These are phyloP conservation scores for Tricholoma matsutake DNA, from an alignment of 768 basidiomycete genomes.

Conservation along the genomic window DNA sequence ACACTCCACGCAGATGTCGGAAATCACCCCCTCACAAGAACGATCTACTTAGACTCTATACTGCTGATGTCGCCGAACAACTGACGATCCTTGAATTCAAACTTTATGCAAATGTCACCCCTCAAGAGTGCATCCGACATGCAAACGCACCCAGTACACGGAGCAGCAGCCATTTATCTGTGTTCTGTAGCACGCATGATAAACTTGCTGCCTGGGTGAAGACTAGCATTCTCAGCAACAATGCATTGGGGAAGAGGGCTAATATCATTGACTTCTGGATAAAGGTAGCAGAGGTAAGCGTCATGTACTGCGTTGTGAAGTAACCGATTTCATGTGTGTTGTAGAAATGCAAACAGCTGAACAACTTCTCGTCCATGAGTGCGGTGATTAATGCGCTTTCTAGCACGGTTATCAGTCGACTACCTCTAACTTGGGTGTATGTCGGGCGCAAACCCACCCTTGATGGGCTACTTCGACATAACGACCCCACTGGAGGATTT, in stretches of 20 bases:
- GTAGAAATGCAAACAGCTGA: slow-evolving; percentile 62
- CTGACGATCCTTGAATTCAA: slow-evolving; percentile 72
- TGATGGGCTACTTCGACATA: slow-evolving; percentile 50
- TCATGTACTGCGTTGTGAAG: neutral
- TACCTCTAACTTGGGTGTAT: slow-evolving; percentile 68
- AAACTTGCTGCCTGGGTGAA: slow-evolving; percentile 67
- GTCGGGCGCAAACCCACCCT: slow-evolving; percentile 48
- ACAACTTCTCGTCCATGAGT: slow-evolving; percentile 68
- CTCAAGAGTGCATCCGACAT: slow-evolving; percentile 74
- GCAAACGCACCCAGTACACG: slow-evolving; percentile 37
- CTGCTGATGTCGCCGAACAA: slow-evolving; percentile 74
- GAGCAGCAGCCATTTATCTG: slow-evolving; percentile 38
- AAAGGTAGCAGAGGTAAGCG: slow-evolving; percentile 69
- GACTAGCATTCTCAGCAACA: slow-evolving; percentile 51
- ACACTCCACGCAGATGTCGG: slow-evolving; percentile 33
- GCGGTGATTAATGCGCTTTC: slow-evolving; percentile 64
- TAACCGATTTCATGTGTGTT: slow-evolving; percentile 9
- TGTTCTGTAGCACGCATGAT: slow-evolving; percentile 61
- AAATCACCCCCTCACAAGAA: slow-evolving; percentile 51
- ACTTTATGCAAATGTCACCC: slow-evolving; percentile 65
- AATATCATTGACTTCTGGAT: slow-evolving; percentile 72
- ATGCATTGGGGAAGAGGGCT: slow-evolving; percentile 50
- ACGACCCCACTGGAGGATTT: slow-evolving; percentile 59
- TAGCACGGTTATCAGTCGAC: slow-evolving; percentile 51
- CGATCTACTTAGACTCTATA: slow-evolving; percentile 64